phyloP scores from a whole-genome alignment of 768 basidiomycete genomes.

The Mycena crocata region DNA sequence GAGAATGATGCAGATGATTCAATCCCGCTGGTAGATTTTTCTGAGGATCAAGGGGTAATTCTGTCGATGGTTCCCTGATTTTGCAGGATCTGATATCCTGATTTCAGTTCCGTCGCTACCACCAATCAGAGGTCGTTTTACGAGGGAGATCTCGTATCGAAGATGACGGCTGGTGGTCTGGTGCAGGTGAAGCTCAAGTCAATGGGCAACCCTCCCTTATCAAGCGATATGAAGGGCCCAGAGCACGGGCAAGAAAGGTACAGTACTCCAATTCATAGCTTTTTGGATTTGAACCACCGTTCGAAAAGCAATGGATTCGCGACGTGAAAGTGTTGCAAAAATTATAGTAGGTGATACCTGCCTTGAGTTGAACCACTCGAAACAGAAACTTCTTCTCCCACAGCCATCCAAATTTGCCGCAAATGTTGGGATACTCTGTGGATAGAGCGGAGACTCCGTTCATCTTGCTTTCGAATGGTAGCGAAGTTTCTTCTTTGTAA shows the following conservation, averaged over 20 bases:
- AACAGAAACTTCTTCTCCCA: background rate
- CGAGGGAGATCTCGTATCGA: constrained; percentile 49
- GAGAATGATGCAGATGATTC: constrained; percentile 23
- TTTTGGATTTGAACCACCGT: background rate
- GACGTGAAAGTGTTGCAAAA: constrained; percentile 64
- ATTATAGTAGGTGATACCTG: constrained; percentile 52
- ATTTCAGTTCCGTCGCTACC: constrained; percentile 59
- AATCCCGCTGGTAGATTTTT: constrained; percentile 32
- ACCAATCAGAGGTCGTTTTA: constrained; percentile 60
- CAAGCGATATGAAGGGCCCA: constrained; percentile 57
- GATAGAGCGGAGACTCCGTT: constrained; percentile 59
- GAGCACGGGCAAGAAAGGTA: constrained; percentile 47
- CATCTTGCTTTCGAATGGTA: constrained; percentile 63
- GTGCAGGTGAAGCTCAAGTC: constrained; percentile 53
- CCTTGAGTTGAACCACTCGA: background rate
- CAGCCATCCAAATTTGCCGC: constrained; percentile 65
- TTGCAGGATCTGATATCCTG: background rate
- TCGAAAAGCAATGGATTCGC: constrained; percentile 56
- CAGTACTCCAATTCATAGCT: background rate
- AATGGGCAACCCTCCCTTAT: constrained; percentile 54
- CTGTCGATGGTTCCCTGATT: background rate
- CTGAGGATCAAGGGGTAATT: constrained; percentile 50
- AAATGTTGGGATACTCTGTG: constrained; percentile 63
- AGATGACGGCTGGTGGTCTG: constrained; percentile 64
- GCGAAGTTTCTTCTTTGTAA: background rate